Base-by-base conservation (phyloP, 2,329 filamentous ascomycete species). In the Tolypocladium inflatum region DNA sequence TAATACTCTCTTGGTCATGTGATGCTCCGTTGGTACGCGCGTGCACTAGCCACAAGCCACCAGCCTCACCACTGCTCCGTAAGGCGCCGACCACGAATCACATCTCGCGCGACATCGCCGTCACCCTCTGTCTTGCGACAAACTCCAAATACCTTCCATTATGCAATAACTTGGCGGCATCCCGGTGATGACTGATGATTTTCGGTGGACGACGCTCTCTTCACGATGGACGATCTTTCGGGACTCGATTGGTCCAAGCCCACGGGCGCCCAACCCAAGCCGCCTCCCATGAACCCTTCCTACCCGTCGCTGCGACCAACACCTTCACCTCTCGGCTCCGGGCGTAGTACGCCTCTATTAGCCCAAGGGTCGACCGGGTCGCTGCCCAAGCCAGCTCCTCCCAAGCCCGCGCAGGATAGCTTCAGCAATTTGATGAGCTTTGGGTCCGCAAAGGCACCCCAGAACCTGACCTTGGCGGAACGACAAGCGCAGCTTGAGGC, bases 391-490 rank as follows among this genome's bases (percentile, higher is more conserved):
- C 72, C 68, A 4, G 73, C 78, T 15, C 63, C 75, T 2, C 59
- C 73, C 4, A 88, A 82, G 64, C 67, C 85, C 41, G 72, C 81
- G 7, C 74, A 80, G 53, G 90, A 94, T 68, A 91, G 87, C 76
- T 94, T 94, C 74, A 89, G 89, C 67, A 88, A 86, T 66, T 77
- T 94, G 55, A 78, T 91, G 61, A 85, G 80, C 63, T 85, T 88
- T 66, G 71, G 70, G 19, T 64, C 70, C 7, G 75, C 80, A 55
- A 86, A 86, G 70, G 73, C 75, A 57, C 82, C 80, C 37, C 87
- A 85, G 71, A 94, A 88, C 62, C 77, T 97, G 19, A 88, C 84
- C 61, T 74, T 96, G 63, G 83, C 89, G 63, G 90, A 96, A 71
- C 87, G 91, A 66, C 89, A 90, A 71, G 82, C 84, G 61, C 83